Base-by-base conservation (phyloP, 345 rosid genomes). In the Eucalyptus regnans region DNA sequence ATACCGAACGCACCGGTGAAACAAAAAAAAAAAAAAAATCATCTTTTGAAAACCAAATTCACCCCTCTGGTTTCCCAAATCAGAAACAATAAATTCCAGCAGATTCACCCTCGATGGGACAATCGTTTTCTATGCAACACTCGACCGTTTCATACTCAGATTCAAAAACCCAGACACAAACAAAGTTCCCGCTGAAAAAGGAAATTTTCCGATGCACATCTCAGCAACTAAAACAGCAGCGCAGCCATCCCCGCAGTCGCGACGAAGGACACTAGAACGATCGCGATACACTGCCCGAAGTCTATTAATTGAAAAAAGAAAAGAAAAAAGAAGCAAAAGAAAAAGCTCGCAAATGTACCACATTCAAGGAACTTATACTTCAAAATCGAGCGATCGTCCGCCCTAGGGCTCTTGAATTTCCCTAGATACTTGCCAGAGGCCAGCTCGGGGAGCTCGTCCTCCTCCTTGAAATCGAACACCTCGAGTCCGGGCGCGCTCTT, bases 381-480 rank as follows among this genome's bases (percentile, higher is more conserved):
- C 86, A 92, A 56, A 91, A 56, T 86, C 85, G 92, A 81, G 89
- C 94, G 66, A 90, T 90, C 90, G 85, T 90, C 94, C 50, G 66
- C 81, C 88, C 91, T 94, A 96, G 99, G 97, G 96, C 91, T 94
- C 92, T 93, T 86, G 66, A 92, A 93, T 90, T 96, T 96, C 90
- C 81, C 89, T 80, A 90, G 66, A 58, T 91, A 86, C 89, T 96
- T 93, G 43, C 91, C 93, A 60, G 94, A 90, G 50, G 91, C 89
- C 16, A 89, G 83, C 88, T 96, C 98, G 48, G 94, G 64, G 86
- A 92, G 89, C 94, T 95, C 96, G 88, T 96, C 98, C 81, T 94
- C 98, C 90, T 95, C 96, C 13, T 92, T 94, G 95, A 95, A 96
- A 86, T 95, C 98, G 91, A 93, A 95, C 31, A 94, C 95, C 5